Evolutionary conservation across 371 early-diverging fungal genomes (phyloP).

Genomic region (Phascolomyces articulosus): DNA sequence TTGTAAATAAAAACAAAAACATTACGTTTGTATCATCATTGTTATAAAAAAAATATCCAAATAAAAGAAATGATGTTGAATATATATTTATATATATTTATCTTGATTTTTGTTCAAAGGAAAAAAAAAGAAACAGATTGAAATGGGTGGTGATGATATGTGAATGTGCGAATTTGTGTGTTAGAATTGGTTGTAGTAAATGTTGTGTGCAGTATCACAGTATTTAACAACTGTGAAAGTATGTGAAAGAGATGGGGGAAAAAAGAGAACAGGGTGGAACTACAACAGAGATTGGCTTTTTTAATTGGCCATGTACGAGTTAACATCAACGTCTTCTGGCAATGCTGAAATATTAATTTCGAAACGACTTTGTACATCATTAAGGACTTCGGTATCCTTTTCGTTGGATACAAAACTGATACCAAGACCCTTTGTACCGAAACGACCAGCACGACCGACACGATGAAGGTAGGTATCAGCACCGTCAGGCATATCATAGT

Average conservation of each 20-base stretch:
- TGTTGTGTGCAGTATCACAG: no score
- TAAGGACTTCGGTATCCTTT: constrained; percentile 82
- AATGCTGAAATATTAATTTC: constrained; percentile 93
- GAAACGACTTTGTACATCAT: constrained; percentile 94
- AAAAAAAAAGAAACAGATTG: no score
- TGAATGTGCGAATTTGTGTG: no score
- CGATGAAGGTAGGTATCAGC: constrained; percentile 97
- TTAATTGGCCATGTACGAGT: constrained; percentile 59
- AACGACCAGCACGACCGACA: constrained; percentile 99
- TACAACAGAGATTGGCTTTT: not conserved
- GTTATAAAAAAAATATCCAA: no score
- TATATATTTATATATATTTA: no score
- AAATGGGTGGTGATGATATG: no score
- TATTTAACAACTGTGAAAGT: no score
- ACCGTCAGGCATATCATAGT: constrained; percentile 97
- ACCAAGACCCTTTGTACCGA: constrained; percentile 99
- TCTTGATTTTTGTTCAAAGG: no score
- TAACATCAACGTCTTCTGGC: constrained; percentile 87
- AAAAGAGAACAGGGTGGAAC: not conserved
- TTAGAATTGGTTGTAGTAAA: no score
- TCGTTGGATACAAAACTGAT: constrained; percentile 95
- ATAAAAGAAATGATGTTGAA: no score
- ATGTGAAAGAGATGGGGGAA: not conserved
- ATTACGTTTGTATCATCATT: no score
- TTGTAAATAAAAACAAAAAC: no score